Evolutionary conservation across 768 basidiomycete species (phyloP).

Genomic region (Suillus paluster): DNA sequence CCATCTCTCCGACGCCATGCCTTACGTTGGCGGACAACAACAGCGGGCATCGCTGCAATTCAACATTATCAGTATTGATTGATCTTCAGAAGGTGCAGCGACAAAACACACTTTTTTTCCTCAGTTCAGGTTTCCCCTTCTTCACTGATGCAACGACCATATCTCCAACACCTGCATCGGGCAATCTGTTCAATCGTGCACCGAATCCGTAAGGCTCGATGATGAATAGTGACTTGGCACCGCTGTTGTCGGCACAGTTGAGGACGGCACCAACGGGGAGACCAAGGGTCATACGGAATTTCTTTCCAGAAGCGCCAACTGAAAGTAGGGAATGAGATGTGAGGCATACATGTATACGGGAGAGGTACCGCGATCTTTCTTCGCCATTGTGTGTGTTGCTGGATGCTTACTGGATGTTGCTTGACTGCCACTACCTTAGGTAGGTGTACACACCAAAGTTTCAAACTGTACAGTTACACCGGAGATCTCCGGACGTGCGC

Average conservation of each 20-base stretch:
- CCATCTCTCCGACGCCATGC: constrained; percentile 98
- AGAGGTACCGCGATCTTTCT: constrained; percentile 8
- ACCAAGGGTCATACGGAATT: constrained; percentile 95
- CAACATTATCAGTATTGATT: constrained; percentile 12
- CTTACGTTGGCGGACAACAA: constrained; percentile 97
- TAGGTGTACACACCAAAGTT: constrained; percentile 2
- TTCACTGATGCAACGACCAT: constrained; percentile 98
- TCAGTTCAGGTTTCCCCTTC: constrained; percentile 99
- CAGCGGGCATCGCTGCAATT: constrained; percentile 87
- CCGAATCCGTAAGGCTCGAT: constrained; percentile 97
- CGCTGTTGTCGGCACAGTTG: constrained; percentile 99
- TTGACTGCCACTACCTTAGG: background rate
- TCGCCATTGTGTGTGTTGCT: constrained; percentile 4
- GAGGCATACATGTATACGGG: background rate
- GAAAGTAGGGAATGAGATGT: constrained; percentile 15
- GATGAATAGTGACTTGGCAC: constrained; percentile 93
- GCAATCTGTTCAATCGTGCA: constrained; percentile 95
- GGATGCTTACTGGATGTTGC: background rate
- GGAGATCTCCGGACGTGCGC: background rate
- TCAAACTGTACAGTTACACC: constrained; percentile 5
- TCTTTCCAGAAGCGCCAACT: constrained; percentile 83
- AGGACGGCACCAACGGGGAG: constrained; percentile 93
- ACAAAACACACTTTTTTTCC: constrained; percentile 91
- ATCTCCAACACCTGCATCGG: constrained; percentile 93
- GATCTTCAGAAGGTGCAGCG: background rate